phyloP scores from a whole-genome alignment of 192 early-diverging fungal genomes.

The Ambispora gerdemannii region DNA sequence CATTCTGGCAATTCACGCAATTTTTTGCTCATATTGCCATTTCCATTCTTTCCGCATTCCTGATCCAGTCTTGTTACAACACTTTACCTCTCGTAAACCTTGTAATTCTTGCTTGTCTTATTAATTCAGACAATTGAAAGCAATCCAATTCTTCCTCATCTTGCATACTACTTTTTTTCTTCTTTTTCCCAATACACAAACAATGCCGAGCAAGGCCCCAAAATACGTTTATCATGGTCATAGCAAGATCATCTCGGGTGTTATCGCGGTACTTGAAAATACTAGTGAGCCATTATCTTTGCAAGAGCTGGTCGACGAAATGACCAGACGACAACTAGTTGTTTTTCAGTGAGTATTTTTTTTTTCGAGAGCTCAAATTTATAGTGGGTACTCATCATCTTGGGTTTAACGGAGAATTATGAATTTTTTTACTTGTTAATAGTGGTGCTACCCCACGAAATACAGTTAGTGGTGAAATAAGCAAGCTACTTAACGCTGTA shows the following conservation, averaged over 20 bases:
- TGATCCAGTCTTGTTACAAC: neutral
- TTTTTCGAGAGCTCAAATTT: neutral
- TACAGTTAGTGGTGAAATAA: constrained; percentile 31
- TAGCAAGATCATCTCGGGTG: constrained; percentile 29
- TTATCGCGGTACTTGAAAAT: constrained; percentile 26
- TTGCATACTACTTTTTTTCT: constrained; percentile 13
- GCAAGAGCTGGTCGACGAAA: constrained; percentile 30
- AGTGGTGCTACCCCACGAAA: constrained; percentile 30
- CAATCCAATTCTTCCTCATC: neutral
- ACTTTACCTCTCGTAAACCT: neutral
- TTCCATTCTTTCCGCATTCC: constrained; percentile 20
- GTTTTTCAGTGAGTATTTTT: constrained; percentile 28
- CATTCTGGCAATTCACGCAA: neutral
- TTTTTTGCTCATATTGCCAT: neutral
- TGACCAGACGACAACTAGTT: constrained; percentile 27
- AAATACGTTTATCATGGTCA: constrained; percentile 31
- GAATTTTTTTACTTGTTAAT: no score
- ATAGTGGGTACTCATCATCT: neutral
- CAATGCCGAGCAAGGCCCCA: constrained; percentile 25
- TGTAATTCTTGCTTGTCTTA: neutral
- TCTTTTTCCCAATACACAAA: neutral
- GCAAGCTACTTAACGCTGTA: constrained; percentile 27
- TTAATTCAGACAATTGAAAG: neutral
- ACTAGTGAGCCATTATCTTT: constrained; percentile 26
- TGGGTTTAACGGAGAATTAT: neutral